Evolutionary conservation across 2,329 filamentous ascomycete genomes (phyloP), one percentile per base, ranked within the genome.

Genomic region (Colletotrichum acutatum): DNA sequence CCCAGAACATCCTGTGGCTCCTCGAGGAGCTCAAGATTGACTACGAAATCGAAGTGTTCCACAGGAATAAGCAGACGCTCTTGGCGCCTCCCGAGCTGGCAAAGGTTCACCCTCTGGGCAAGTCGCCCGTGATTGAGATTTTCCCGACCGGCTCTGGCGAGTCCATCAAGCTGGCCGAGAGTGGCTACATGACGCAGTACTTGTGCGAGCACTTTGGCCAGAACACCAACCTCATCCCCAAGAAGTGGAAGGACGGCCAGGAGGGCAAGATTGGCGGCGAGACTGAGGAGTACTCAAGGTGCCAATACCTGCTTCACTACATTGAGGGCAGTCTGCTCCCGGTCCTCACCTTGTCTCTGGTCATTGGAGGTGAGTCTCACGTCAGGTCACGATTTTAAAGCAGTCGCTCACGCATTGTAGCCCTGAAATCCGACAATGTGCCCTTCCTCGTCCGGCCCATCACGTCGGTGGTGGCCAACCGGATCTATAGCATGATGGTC

Each of bases 251-350:
- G 78, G 86, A 87, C 1, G 90, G 89, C n/a, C 84, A 86, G 78
- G 89, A 91, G 79, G 85, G 86, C 65, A 85, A 87, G 77, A 75
- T 90, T 12, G 88, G 88, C 19, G 90, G 90, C 28, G 90, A 92
- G 84, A 91, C 89, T 34, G 88, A 91, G 78, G 86, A 84, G 72
- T 91, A 87, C 85, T 80, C 90, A 80, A 85, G 90, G 62, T 90
- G 87, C 80, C 85, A 88, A 78, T 94, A 94, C 80, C 90, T 90
- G 76, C 90, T 98, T 87, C 93, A 98, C 80, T 98, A 95, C 82
- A 88, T 90, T 5, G 96, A 98, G 83, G 96, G 95, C 12, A 94
- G 90, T 74, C 83, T 98, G 74, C 97, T 97, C 92, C 89, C 90
- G 0, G 85, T 91, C 60, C 81, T 97, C 74, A 82, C 95, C 1